These are phyloP conservation scores for Euphrasia arctica DNA, from an alignment of 305 asterid genomes.

Conservation along the genomic window DNA sequence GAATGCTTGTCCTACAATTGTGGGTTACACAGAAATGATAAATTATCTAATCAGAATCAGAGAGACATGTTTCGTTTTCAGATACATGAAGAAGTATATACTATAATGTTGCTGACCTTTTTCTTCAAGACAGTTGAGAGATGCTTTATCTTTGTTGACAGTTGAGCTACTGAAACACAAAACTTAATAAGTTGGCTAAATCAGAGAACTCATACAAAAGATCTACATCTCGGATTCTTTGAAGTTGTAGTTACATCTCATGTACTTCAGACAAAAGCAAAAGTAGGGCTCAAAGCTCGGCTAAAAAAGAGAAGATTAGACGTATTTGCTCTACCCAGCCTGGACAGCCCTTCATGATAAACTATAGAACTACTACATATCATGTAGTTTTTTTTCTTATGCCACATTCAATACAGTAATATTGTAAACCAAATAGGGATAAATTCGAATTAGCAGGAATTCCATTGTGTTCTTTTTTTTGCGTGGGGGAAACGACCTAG, in stretches of 20 bases:
- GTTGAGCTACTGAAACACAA: constrained; percentile 59
- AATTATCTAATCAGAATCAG: not conserved
- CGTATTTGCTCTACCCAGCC: not conserved
- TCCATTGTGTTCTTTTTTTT: not conserved
- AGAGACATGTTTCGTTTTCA: not conserved
- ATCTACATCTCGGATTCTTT: not conserved
- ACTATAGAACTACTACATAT: not conserved
- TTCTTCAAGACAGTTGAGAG: constrained; percentile 54
- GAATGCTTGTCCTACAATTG: constrained; percentile 78
- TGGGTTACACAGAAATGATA: not conserved
- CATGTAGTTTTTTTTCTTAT: not conserved
- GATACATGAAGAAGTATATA: not conserved
- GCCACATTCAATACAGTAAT: not conserved
- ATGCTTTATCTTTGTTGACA: constrained; percentile 76
- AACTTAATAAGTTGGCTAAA: not conserved
- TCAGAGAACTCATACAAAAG: not conserved
- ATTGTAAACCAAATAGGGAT: not conserved
- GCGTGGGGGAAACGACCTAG: not conserved
- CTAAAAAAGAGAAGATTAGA: not conserved
- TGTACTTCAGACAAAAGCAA: not conserved
- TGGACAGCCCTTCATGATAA: not conserved
- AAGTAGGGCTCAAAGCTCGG: not conserved
- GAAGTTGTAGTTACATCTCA: not conserved
- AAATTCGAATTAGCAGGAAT: not conserved
- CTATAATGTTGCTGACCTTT: constrained; percentile 42